Percentiles rank a stretch among this genome's conserved stretches.
Conservation (phyloP, 2,329 filamentous ascomycete genomes). For the Fusarium subtropicale region DNA sequence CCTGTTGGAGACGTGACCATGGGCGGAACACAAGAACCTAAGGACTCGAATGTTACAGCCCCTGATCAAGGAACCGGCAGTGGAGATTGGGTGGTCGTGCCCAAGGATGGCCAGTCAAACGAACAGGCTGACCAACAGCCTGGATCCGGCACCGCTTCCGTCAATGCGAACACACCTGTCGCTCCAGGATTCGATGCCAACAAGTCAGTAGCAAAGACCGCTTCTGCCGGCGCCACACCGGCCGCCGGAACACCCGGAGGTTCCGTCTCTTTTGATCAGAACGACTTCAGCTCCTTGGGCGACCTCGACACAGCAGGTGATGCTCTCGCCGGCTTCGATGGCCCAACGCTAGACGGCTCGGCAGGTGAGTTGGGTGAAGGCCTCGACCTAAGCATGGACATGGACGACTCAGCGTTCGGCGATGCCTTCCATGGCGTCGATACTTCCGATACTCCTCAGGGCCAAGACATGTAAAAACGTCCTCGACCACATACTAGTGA, state of each 20-base stretch:
- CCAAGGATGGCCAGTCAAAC: constrained; percentile 67
- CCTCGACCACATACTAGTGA: background rate
- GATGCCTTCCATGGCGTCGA: constrained; percentile 80
- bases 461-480: constrained; percentile 50
- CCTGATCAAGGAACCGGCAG: constrained; percentile 63
- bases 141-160: constrained; percentile 29
- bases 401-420: constrained; percentile 85
- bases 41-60: constrained; percentile 55
- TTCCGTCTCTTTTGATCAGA: constrained; percentile 62
- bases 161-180: constrained; percentile 50
- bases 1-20: constrained; percentile 58
- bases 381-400: constrained; percentile 71
- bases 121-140: constrained; percentile 42
- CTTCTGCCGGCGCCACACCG: constrained; percentile 41
- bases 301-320: constrained; percentile 79
- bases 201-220: constrained; percentile 38
- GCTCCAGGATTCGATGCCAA: constrained; percentile 36
- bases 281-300: constrained; percentile 72
- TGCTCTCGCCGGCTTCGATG: constrained; percentile 74
- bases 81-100: constrained; percentile 81
- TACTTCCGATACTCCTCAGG: constrained; percentile 52
- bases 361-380: constrained; percentile 65
- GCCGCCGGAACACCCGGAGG: constrained; percentile 53
- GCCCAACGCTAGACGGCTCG: constrained; percentile 61
- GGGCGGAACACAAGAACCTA: constrained; percentile 61